Percentiles rank a stretch among this genome's conserved stretches.
Evolutionary conservation across 129 eudicot species (phyloP).

Genomic region (Flaveria ramosissima): DNA sequence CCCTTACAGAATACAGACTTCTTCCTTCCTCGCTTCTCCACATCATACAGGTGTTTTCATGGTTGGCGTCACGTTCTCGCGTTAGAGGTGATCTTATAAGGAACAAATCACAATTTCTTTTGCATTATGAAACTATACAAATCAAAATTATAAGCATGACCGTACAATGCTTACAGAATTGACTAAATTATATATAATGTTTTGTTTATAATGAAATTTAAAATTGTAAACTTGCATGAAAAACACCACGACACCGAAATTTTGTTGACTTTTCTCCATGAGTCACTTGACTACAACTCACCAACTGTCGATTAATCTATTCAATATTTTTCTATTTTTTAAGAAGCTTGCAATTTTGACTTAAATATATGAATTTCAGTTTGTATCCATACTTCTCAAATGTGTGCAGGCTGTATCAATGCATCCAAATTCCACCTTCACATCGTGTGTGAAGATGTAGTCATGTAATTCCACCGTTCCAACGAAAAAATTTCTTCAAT

Average conservation of each 20-base stretch:
- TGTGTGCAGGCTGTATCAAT: background rate
- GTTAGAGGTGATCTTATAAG: too few relatives aligned
- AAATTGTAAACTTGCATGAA: background rate
- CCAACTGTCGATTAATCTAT: background rate
- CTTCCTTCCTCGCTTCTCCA: too few relatives aligned
- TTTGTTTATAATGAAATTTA: background rate
- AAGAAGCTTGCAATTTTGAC: background rate
- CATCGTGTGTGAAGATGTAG: background rate
- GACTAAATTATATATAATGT: background rate
- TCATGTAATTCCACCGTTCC: background rate
- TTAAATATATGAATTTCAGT: background rate
- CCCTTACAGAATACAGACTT: too few relatives aligned
- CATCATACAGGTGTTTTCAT: too few relatives aligned
- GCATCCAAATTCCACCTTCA: background rate
- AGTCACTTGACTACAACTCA: slow-evolving; percentile 6
- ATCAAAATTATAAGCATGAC: too few relatives aligned
- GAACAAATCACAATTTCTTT: too few relatives aligned
- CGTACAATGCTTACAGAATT: too few relatives aligned
- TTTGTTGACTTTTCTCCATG: background rate
- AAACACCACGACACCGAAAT: background rate
- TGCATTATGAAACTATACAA: background rate
- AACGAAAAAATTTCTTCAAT: background rate
- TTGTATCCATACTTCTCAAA: background rate
- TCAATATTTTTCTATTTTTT: background rate
- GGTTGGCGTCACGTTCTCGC: too few relatives aligned